Conservation (phyloP, 176 grass and related monocot species). For the Oropetium thomaeum region DNA sequence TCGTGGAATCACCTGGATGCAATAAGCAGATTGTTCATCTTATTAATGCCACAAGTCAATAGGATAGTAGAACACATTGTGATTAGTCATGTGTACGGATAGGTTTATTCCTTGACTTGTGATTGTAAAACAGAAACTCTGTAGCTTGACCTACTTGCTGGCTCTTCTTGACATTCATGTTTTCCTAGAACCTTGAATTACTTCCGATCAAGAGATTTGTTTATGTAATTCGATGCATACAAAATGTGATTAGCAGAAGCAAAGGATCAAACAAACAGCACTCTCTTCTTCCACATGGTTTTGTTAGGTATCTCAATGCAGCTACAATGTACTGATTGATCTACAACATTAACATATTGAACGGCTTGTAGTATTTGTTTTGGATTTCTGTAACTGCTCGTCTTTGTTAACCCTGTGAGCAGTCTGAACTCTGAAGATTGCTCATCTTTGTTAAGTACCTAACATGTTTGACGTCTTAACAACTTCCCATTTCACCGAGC, state of each 20-base stretch:
- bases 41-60: neutral
- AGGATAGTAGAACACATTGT: neutral
- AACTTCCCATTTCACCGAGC: slow-evolving; percentile 24
- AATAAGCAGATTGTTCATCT: neutral
- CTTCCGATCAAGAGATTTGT: slow-evolving; percentile 9
- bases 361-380: slow-evolving; percentile 21
- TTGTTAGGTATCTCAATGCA: slow-evolving; percentile 22
- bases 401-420: slow-evolving; percentile 18
- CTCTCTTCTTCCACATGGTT: slow-evolving; percentile 40
- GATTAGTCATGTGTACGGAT: neutral
- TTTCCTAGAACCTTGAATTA: slow-evolving; percentile 2
- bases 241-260: slow-evolving; percentile 20
- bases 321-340: slow-evolving; percentile 18
- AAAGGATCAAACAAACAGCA: slow-evolving; percentile 10
- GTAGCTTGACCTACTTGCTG: slow-evolving; percentile 7
- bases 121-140: neutral
- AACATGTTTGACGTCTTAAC: neutral
- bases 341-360: slow-evolving; percentile 30
- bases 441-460: slow-evolving; percentile 9
- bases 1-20: slow-evolving; percentile 9
- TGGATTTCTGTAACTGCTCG: slow-evolving; percentile 34
- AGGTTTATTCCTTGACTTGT: neutral
- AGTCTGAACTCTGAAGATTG: slow-evolving; percentile 14
- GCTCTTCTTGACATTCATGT: neutral
- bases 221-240: slow-evolving; percentile 7